Evolutionary conservation across 441 rosid species (phyloP), one percentile per base, ranked within the genome.

Genomic region (Aquilaria agallochum): DNA sequence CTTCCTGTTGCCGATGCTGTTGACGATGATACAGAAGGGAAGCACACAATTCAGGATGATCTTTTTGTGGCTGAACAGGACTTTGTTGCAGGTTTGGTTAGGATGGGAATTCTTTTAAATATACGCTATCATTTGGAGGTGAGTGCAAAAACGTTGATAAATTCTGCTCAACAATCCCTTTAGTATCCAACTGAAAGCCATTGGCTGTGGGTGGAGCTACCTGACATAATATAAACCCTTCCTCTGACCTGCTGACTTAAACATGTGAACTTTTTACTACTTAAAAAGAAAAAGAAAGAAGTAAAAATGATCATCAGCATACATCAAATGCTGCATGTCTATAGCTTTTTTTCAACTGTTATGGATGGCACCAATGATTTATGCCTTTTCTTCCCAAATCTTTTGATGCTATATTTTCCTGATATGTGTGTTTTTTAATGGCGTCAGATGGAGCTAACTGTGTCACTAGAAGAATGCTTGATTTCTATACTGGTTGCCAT

Each of bases 41-140:
- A 75, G 31, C 85, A 70, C 53, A 90, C 98, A 52, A 88, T 94
- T 70, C 89, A 80, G 80, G 95, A 94, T 60, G 97, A 94, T 76
- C 71, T 90, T 69, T 67, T 78, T 73, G 79, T 94, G 68, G 95
- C 95, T 32, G 80, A 90, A 69, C 98, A 90, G 83, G 98, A 94
- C 78, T 86, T 90, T 80, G 91, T 82, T 59, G 97, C 96, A 32
- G 98, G 96, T 65, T 80, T 93, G 56, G 87, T 90, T 66, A 80
- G 95, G 77, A 93, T 93, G 98, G 98, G 86, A 63, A 80, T 90
- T 65, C 83, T 94, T 68, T 80, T 81, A 53, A 87, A 91, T 76
- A 74, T 94, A 68, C 74, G 73, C 53, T 92, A 75, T 78, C 76
- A 90, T 59, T 76, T 90, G 77, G 92, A 88, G 92, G 98, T 90